Conservation (phyloP, 495 filamentous ascomycete genomes). For the Aspergillus olivimuriae region DNA sequence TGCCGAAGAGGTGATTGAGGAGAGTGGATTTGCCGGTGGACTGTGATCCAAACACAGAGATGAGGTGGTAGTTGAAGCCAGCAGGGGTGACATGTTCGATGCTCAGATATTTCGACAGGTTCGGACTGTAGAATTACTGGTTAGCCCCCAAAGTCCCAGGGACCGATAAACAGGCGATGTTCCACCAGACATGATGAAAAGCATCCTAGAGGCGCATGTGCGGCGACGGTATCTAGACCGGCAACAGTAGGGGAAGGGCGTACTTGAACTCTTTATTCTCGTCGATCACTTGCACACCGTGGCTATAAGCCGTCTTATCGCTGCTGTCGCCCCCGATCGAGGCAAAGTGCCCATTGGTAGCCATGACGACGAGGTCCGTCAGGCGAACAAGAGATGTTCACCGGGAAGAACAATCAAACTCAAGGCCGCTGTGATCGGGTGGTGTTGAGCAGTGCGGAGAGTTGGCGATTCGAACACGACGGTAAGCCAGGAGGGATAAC, state of each 20-base stretch:
- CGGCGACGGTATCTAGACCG: background rate
- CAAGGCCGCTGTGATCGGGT: too few relatives aligned
- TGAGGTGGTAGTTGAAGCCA: conserved; percentile 98
- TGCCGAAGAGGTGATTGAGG: conserved; percentile 92
- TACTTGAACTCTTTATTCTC: conserved; percentile 97
- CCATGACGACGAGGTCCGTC: conserved; percentile 55
- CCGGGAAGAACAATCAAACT: too few relatives aligned
- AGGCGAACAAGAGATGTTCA: too few relatives aligned
- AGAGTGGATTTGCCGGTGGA: conserved; percentile 98
- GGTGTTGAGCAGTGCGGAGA: too few relatives aligned
- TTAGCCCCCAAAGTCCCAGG: background rate
- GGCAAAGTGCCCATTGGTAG: conserved; percentile 87
- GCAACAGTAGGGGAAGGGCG: conserved; percentile 10
- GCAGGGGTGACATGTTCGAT: conserved; percentile 72
- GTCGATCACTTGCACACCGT: conserved; percentile 95
- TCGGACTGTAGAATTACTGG: conserved; percentile 38
- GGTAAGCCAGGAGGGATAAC: conserved; percentile 4
- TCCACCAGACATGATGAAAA: too few relatives aligned
- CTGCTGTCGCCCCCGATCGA: conserved; percentile 59
- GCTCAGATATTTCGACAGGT: conserved; percentile 74
- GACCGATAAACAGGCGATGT: background rate
- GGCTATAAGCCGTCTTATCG: conserved; percentile 64
- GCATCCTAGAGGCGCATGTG: background rate
- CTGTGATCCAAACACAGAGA: conserved; percentile 97
- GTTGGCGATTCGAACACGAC: background rate